Base-by-base conservation (phyloP, 78 protist genomes). In the Neovahlkampfia damariscottae region DNA sequence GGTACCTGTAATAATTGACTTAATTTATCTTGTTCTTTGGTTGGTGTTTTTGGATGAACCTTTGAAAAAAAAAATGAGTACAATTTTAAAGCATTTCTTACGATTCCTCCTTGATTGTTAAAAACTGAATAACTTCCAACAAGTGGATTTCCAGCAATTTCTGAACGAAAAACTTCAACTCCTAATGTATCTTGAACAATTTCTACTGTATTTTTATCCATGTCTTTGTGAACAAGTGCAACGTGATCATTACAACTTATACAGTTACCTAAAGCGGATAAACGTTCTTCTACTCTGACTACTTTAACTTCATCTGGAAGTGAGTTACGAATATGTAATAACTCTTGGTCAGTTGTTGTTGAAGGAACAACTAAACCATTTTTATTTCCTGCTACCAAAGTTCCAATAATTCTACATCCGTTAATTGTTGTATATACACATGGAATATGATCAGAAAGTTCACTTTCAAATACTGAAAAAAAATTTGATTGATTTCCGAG, bases 91-190 rank as follows among this genome's bases (percentile, higher is more conserved):
- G n/a, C n/a, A n/a, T n/a, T n/a, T n/a, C n/a, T n/a, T 19, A 94
- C 97, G 5, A 97, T 66, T 8, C 94, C 93, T 39, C 99, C 99
- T 31, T 84, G 73, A 82, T 98, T 98, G 77, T 88, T 73, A 50
- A 96, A 36, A 4, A 69, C 75, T 70, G 94, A 86, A 85, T 92
- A 96, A 32, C 84, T 67, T 29, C 99, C 99, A 27, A 95, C 98
- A 8, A 98, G 88, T 5, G 84, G 94, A 35, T 94, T 74, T n/a
- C 93, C 93, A 1, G 90, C 87, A 35, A 97, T 86, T 3, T 99
- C 86, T 35, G 94, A 94, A n/a, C 99, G 78, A 89, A 93, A 98
- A n/a, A 93, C 96, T 78, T 96, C 97, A 1, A 96, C 98, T 19
- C 86, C 91, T 1, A 96, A 89, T 1, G 76, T 78, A 69, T 96